Base-by-base conservation (phyloP, 306 rosid species). In the Pueraria montana region DNA sequence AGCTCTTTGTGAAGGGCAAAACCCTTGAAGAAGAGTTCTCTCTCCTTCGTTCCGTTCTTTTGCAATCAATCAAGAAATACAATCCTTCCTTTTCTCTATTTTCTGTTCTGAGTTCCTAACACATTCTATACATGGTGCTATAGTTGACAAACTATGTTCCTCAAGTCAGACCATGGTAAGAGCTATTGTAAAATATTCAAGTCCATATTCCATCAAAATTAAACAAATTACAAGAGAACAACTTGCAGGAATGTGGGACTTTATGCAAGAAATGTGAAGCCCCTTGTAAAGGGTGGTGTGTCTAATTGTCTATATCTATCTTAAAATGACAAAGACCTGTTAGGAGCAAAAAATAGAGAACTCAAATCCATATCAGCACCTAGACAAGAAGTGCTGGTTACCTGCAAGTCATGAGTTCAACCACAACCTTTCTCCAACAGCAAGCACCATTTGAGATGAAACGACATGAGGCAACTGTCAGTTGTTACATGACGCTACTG, bases 361-460 rank as follows among this genome's bases (percentile, higher is more conserved):
- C 10, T 66, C 43, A 50, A 79, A 56, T 65, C 72, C 77, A 49
- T 16, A 45, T 43, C 55, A 71, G 59, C 9, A 17, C 69, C 9
- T 58, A 38, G 49, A 40, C 55, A 75, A 38, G 38, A 75, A 36
- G 40, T 5, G 52, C n/a, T 21, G 21, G 38, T 52, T 43, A 40
- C 16, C 17, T 21, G 56, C 36, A 40, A 76, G 42, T 58, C 14
- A 14, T 24, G 59, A n/a, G 23, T 32, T 38, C 70, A 64, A 75
- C 55, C 17, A 12, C 53, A 34, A 34, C 66, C 36, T 55, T 27
- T 74, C 65, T 23, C 48, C 61, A 52, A n/a, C 18, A 59, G 27
- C 65, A 58, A 46, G 27, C 34, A 58, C 6, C 6, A 53, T 24
- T 26, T 34, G 6, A 34, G 40, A 34, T 5, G 8, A 1, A 34